Percentiles rank a stretch among this genome's conserved stretches.
phyloP scores from a whole-genome alignment of 2,329 filamentous ascomycete species.

The Capronia coronata region DNA sequence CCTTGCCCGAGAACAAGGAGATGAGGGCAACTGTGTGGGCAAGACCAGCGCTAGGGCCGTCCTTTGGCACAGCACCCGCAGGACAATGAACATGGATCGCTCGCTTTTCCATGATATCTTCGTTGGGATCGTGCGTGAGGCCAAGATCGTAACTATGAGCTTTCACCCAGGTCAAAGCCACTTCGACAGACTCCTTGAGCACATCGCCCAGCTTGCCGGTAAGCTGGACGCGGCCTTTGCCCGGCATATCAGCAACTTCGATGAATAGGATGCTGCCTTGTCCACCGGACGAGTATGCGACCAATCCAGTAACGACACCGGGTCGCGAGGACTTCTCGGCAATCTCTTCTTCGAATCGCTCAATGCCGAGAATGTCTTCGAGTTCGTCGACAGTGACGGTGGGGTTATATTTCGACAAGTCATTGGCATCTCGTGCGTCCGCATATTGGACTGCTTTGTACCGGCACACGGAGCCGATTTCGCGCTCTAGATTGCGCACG shows the following conservation, averaged over 20 bases:
- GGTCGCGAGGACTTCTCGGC: conserved; percentile 76
- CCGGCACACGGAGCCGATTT: conserved; percentile 89
- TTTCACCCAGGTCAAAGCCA: conserved; percentile 95
- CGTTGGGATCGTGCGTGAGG: conserved; percentile 68
- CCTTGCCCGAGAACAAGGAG: conserved; percentile 76
- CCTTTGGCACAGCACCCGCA: conserved; percentile 89
- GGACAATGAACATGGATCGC: conserved; percentile 96
- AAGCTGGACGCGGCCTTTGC: conserved; percentile 82
- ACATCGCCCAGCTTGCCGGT: conserved; percentile 96
- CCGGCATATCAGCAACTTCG: conserved; percentile 95
- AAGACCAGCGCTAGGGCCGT: conserved; percentile 75
- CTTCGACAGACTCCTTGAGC: conserved; percentile 93
- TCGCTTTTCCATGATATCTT: conserved; percentile 93
- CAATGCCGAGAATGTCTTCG: conserved; percentile 84
- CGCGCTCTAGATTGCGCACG: conserved; percentile 90
- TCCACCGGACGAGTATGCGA: conserved; percentile 86
- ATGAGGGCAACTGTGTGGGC: conserved; percentile 92
- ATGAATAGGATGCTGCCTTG: conserved; percentile 98
- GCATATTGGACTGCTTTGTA: conserved; percentile 93
- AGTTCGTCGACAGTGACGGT: conserved; percentile 70
- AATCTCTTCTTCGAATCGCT: conserved; percentile 92
- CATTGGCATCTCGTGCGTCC: conserved; percentile 67
- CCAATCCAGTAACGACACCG: conserved; percentile 90
- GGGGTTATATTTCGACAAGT: conserved; percentile 60
- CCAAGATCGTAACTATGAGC: conserved; percentile 88